Evolutionary conservation across 768 basidiomycete genomes (phyloP).

Genomic region (Pleurotus pulmonarius): DNA sequence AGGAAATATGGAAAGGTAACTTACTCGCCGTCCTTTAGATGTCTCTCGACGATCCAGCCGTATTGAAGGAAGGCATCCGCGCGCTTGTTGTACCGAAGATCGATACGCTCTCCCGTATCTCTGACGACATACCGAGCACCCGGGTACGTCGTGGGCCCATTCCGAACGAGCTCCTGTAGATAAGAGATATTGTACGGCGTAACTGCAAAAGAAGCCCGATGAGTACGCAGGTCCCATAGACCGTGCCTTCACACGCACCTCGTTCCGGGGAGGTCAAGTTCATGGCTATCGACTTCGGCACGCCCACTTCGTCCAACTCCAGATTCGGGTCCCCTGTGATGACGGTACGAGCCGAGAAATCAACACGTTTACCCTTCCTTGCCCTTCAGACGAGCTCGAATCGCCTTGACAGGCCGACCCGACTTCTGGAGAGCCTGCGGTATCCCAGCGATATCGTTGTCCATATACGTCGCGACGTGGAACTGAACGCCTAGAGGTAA

Average conservation of each 20-base stretch:
- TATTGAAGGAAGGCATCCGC: conserved; percentile 94
- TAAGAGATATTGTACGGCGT: conserved; percentile 97
- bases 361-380: conserved; percentile 99
- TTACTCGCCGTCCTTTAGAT: conserved; percentile 97
- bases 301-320: conserved; percentile 94
- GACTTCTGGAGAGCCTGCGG: conserved; percentile 97
- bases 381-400: conserved; percentile 96
- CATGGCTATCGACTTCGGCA: conserved; percentile 94
- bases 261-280: conserved; percentile 96
- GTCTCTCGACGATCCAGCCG: conserved; percentile 98
- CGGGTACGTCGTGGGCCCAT: conserved; percentile 92
- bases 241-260: conserved; percentile 42
- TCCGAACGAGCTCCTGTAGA: conserved; percentile 90
- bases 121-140: conserved; percentile 96
- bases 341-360: conserved; percentile 98
- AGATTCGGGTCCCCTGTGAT: conserved; percentile 99
- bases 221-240: not conserved
- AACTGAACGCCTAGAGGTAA: conserved; percentile 51
- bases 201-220: conserved; percentile 42
- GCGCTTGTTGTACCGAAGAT: conserved; percentile 93
- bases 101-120: conserved; percentile 96
- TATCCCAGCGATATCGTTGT: conserved; percentile 97
- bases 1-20: conserved; percentile 27
- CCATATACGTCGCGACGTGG: conserved; percentile 99
- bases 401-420: conserved; percentile 96